These are phyloP conservation scores for Pseudoperonospora humuli DNA, from an alignment of 352 stramenopile species.

Conservation along the genomic window DNA sequence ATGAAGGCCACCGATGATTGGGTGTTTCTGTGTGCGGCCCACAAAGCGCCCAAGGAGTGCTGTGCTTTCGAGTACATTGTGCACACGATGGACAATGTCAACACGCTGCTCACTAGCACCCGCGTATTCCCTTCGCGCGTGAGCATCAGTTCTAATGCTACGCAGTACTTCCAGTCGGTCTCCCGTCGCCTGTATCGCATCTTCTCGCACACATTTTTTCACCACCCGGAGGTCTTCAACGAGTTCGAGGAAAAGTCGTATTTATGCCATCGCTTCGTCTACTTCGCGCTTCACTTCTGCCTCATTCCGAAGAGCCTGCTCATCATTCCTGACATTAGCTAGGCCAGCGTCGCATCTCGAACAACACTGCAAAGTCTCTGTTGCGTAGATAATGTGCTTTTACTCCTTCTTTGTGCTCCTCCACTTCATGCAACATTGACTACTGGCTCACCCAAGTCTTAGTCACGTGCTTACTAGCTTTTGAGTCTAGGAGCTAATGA, in stretches of 20 bases:
- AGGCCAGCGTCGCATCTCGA: not conserved
- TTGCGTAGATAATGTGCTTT: slow-evolving; percentile 10
- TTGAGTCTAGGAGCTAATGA: not conserved
- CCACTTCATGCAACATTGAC: not conserved
- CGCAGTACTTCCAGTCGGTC: slow-evolving; percentile 84
- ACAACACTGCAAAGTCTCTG: no score
- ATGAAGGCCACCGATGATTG: slow-evolving; percentile 86
- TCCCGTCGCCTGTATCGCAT: slow-evolving; percentile 73
- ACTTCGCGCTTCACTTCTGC: slow-evolving; percentile 69
- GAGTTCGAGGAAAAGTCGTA: slow-evolving; percentile 68
- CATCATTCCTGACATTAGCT: slow-evolving; percentile 74
- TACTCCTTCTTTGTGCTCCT: not conserved
- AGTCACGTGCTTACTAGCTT: not conserved
- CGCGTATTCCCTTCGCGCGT: slow-evolving; percentile 75
- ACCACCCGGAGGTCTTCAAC: slow-evolving; percentile 66
- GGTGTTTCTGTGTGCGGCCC: slow-evolving; percentile 79
- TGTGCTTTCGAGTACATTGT: slow-evolving; percentile 83
- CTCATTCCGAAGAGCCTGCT: slow-evolving; percentile 79
- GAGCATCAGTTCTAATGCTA: slow-evolving; percentile 67
- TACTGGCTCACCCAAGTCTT: not conserved
- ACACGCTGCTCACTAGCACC: slow-evolving; percentile 73
- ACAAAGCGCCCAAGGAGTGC: slow-evolving; percentile 75
- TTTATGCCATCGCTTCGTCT: slow-evolving; percentile 80
- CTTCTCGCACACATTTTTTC: slow-evolving; percentile 82
- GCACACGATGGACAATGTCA: slow-evolving; percentile 84